Percentiles rank a stretch among this genome's conserved stretches.
These are phyloP conservation scores for Sungouiella blattae DNA, from an alignment of 805 yeast species.

Conservation along the genomic window DNA sequence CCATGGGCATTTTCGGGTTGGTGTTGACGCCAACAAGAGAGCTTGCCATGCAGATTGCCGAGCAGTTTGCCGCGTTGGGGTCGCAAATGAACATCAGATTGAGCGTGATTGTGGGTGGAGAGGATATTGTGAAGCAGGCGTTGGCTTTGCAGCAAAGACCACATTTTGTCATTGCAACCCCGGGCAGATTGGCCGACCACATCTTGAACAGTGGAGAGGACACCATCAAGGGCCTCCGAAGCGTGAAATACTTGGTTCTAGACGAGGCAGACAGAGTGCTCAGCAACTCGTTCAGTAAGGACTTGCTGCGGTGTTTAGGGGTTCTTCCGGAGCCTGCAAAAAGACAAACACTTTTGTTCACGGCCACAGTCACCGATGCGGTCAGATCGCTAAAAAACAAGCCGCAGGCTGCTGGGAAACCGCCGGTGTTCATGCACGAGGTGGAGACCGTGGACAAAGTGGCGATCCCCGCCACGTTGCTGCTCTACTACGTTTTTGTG, in stretches of 20 bases:
- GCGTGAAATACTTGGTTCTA: constrained; percentile 77
- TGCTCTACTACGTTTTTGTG: constrained; percentile 63
- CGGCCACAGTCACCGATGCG: constrained; percentile 94
- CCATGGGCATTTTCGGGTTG: constrained; percentile 86
- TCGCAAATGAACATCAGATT: constrained; percentile 81
- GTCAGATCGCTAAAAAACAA: constrained; percentile 75
- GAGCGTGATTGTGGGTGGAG: constrained; percentile 91
- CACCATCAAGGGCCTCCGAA: constrained; percentile 70
- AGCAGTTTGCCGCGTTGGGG: constrained; percentile 92
- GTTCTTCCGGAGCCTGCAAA: constrained; percentile 66
- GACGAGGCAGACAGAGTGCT: constrained; percentile 96
- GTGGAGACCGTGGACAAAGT: constrained; percentile 69
- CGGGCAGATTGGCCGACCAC: constrained; percentile 94
- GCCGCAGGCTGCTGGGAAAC: constrained; percentile 51
- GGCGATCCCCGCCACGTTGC: constrained; percentile 74
- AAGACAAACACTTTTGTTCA: constrained; percentile 87
- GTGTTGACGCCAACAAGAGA: constrained; percentile 92
- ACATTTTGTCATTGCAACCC: constrained; percentile 94
- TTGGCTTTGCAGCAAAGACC: constrained; percentile 78
- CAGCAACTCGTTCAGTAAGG: constrained; percentile 78
- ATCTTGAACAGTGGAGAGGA: constrained; percentile 86
- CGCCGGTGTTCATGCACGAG: constrained; percentile 67
- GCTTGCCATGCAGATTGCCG: constrained; percentile 93
- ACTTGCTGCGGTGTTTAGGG: constrained; percentile 67
- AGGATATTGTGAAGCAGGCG: constrained; percentile 87